Conservation (phyloP, 2,329 filamentous ascomycete species). For the Aspergillus ruber region DNA sequence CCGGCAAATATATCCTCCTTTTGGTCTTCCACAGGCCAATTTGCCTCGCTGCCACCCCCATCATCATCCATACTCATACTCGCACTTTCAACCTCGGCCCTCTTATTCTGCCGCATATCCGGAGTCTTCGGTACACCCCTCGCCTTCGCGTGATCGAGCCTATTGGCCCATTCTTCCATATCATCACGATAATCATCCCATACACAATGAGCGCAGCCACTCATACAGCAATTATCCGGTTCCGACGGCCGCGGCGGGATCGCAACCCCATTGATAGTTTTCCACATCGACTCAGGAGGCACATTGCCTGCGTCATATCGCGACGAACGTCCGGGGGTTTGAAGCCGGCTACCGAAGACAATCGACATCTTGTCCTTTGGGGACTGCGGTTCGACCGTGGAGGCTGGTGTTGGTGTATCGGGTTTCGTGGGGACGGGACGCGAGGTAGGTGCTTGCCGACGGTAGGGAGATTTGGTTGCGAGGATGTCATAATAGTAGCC, state of each 20-base stretch:
- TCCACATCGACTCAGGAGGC: conserved; percentile 52
- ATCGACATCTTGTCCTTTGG: conserved; percentile 53
- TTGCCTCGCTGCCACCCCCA: conserved; percentile 65
- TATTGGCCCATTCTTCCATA: conserved; percentile 76
- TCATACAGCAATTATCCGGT: conserved; percentile 99
- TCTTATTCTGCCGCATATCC: conserved; percentile 26
- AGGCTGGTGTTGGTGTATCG: conserved; percentile 12
- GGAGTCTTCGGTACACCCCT: conserved; percentile 20
- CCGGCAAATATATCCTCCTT: conserved; percentile 64
- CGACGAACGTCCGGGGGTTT: conserved; percentile 62
- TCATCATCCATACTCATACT: conserved; percentile 69
- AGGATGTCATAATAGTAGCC: conserved; percentile 42
- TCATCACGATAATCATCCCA: conserved; percentile 92
- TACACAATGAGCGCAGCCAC: conserved; percentile 93
- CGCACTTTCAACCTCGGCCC: conserved; percentile 42
- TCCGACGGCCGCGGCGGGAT: conserved; percentile 81
- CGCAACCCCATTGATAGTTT: conserved; percentile 64
- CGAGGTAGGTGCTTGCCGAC: conserved; percentile 11
- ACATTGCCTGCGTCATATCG: conserved; percentile 50
- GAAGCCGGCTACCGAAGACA: conserved; percentile 74
- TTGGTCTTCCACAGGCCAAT: conserved; percentile 49
- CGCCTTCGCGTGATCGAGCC: conserved; percentile 55
- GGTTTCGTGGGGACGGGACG: conserved; percentile 10
- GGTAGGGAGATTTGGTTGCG: conserved; percentile 21
- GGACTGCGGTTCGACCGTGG: conserved; percentile 18